Evolutionary conservation across 805 yeast genomes (phyloP), one percentile per base, ranked within the genome.

Genomic region (Barnettozyma californica): DNA sequence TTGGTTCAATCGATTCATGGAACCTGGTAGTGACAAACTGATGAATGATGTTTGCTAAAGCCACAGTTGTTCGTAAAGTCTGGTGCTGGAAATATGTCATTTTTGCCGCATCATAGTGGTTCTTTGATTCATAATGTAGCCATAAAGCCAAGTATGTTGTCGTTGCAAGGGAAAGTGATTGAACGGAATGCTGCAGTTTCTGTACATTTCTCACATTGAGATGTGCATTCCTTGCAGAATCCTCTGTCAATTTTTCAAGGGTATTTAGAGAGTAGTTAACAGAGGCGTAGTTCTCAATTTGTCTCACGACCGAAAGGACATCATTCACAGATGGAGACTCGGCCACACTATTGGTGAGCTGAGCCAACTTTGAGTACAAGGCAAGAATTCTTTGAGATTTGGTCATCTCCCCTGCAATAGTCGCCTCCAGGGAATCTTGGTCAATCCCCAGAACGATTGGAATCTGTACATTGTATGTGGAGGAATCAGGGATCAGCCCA

Each of bases 321-420:
- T 57, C 56, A 33, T 44, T 43, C 3, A 60, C 53, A 29, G 41
- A 54, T 5, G 62, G 57, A 1, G 56, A 29, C 5, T 35, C 13
- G 1, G 46, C 50, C 11, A 58, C 26, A 34, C 53, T 60, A 35
- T 56, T 59, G n/a, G 59, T 55, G 50, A 55, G 26, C 13, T 53
- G 53, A 1, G 58, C 16, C 16, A 61, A 25, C 11, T 50, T 53
- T 16, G 46, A 41, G 37, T 56, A 58, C 14, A 53, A 36, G 9
- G 33, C 40, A 41, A 57, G 33, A 13, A 61, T 40, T 29, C 48
- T 48, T 33, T 58, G 62, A 0, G 62, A 55, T 10, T 50, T 47
- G 23, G 33, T 23, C 23, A 46, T 44, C 27, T 59, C 60, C 4
- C 50, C 49, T 6, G 46, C 36, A 21, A 60, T 51, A 0, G 49